Percentiles rank a stretch among this genome's conserved stretches.
Evolutionary conservation across 352 stramenopile species (phyloP).

Genomic region (Globisporangium sylvaticum): DNA sequence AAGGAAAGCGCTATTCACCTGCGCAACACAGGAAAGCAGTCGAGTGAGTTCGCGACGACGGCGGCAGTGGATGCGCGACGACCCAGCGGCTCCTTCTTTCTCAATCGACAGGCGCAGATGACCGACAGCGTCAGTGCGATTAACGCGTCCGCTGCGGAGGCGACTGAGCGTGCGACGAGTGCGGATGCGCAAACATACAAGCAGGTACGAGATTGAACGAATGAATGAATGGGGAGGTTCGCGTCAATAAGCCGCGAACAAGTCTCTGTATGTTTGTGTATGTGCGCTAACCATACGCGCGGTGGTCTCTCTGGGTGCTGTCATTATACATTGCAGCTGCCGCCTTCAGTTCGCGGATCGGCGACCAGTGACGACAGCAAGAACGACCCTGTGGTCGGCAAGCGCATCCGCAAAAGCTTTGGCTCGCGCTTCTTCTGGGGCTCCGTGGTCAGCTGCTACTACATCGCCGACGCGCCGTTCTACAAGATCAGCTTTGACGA

Average conservation of each 20-base stretch:
- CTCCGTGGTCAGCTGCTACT: conserved; percentile 51
- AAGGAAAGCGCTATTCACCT: neutral
- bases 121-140: neutral
- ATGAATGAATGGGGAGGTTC: neutral
- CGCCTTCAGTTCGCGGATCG: neutral
- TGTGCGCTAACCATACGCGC: neutral
- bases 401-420: conserved; percentile 69
- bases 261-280: neutral
- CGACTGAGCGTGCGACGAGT: neutral
- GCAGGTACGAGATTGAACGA: neutral
- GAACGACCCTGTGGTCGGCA: conserved; percentile 22
- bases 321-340: neutral
- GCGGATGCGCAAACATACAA: neutral
- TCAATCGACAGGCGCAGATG: neutral
- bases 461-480: conserved; percentile 43
- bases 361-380: neutral
- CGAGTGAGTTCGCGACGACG: neutral
- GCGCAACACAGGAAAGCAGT: neutral
- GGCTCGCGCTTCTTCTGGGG: conserved; percentile 62
- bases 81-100: neutral
- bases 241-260: neutral
- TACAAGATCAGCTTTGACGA: conserved; percentile 85
- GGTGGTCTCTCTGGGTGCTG: neutral
- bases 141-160: neutral
- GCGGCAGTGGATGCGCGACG: neutral